These are phyloP conservation scores for Thraustochytrium aureum DNA, from an alignment of 352 stramenopile species.

Conservation along the genomic window DNA sequence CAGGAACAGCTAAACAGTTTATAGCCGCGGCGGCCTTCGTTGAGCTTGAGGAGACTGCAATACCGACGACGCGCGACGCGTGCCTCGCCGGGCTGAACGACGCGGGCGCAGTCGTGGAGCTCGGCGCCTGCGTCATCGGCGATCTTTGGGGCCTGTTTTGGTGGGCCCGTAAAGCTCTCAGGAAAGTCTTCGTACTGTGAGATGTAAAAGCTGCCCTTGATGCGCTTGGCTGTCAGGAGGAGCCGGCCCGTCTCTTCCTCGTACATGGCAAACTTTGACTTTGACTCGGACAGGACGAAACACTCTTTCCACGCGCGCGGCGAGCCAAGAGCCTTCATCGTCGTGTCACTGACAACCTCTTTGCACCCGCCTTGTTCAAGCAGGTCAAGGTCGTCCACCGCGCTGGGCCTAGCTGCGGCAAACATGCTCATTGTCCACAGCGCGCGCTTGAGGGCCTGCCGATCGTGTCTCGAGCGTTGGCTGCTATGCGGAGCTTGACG, in stretches of 20 bases:
- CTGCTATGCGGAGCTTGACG: too few species aligned
- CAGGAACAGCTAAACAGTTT: constrained; percentile 79
- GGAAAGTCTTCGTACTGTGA: constrained; percentile 82
- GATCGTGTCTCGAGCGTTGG: too few species aligned
- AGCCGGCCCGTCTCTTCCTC: constrained; percentile 47
- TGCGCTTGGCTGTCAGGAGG: constrained; percentile 53
- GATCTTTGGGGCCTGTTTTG: neutral
- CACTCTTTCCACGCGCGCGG: constrained; percentile 29
- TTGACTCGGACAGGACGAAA: constrained; percentile 47
- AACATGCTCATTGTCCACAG: too few species aligned
- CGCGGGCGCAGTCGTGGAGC: neutral
- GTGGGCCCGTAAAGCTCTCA: constrained; percentile 59
- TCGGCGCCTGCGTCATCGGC: constrained; percentile 58
- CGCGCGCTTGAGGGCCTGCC: too few species aligned
- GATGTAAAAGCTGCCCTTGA: constrained; percentile 65
- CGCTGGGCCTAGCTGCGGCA: too few species aligned
- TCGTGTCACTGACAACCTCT: constrained; percentile 19
- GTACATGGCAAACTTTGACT: constrained; percentile 41
- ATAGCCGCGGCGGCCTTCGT: constrained; percentile 68
- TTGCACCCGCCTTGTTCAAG: constrained; percentile 34
- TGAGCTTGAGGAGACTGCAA: constrained; percentile 66
- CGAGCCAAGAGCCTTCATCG: neutral
- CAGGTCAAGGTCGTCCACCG: constrained; percentile 44
- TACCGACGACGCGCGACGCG: constrained; percentile 65
- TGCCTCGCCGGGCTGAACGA: neutral